Evolutionary conservation across 2,329 filamentous ascomycete genomes (phyloP), one percentile per base, ranked within the genome.

Genomic region (Reticulascus tulasneorum): DNA sequence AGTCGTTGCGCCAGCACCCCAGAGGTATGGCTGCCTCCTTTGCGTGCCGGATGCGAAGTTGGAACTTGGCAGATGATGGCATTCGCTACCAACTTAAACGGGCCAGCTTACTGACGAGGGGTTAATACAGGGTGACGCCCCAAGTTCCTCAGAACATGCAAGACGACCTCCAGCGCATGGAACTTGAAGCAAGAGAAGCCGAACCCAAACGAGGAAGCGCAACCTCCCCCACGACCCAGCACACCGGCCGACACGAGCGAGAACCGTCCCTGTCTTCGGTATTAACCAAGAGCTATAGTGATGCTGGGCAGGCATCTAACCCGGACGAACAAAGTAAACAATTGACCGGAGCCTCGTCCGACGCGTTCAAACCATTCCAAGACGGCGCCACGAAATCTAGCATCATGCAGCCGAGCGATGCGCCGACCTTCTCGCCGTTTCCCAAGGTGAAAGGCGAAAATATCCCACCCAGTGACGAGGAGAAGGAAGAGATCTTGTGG

Each of bases 131-230:
- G 69, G 80, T 94, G 55, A 95, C 91, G 81, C 86, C 88, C 59
- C 89, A 96, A 73, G 89, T 96, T 48, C 88, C 91, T 50, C 86
- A 91, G 64, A 91, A 95, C 65, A 96, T 98, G 79, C 89, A 95
- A 67, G 84, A 94, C 55, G 91, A 86, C 64, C 77, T 98, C 48
- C 86, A 91, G 54, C 83, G 90, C 61, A 79, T 98, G 68, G 90
- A 96, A 71, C 74, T 89, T 42, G 82, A 89, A 69, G 84, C 84
- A 43, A 66, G 62, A 67, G 75, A 69, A 63, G 64, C 63, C 54
- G 63, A 56, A 52, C 52, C 55, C 58, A 58, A 49, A 49, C 44
- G 46, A 52, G 49, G 47, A 52, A 48, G 48, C 38, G 41, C 51
- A 44, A 48, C 55, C 44, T 53, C 52, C 45, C 50, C 29, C 36